A percentile compares a stretch with the other conserved stretches of the same genome.
Conservation (phyloP, 2,329 filamentous ascomycete genomes). For the Ophiostoma fasciatum region DNA sequence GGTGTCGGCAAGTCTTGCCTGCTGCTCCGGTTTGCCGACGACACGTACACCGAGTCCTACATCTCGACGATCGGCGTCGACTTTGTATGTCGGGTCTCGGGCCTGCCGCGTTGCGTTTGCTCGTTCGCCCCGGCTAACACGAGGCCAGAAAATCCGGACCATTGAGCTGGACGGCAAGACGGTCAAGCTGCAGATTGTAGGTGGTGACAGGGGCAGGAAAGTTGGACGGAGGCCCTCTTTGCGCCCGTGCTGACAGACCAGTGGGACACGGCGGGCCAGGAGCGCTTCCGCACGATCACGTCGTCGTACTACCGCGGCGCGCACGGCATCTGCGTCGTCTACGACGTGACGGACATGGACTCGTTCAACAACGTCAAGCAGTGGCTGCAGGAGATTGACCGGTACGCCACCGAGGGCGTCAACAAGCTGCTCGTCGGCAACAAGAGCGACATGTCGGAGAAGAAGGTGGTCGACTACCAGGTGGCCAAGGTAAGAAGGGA, state of each 20-base stretch:
- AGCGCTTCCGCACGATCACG: slow-evolving; percentile 98
- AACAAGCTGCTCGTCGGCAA: slow-evolving; percentile 99
- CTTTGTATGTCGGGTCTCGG: slow-evolving; percentile 53
- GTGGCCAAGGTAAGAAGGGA: slow-evolving; percentile 71
- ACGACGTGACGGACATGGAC: slow-evolving; percentile 99
- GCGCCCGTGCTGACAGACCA: slow-evolving; percentile 25
- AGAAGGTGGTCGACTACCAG: slow-evolving; percentile 99
- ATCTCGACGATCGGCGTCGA: slow-evolving; percentile 99
- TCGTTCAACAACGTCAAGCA: slow-evolving; percentile 99
- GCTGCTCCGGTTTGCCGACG: slow-evolving; percentile 93
- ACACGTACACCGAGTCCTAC: slow-evolving; percentile 99
- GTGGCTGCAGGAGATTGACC: slow-evolving; percentile 99
- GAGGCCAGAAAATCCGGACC: slow-evolving; percentile 85
- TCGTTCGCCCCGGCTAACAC: slow-evolving; percentile 5
- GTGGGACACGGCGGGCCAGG: slow-evolving; percentile 99
- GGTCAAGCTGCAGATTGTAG: slow-evolving; percentile 97
- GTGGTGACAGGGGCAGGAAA: too few species aligned
- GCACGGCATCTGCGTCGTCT: slow-evolving; percentile 98
- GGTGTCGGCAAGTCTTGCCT: slow-evolving; percentile 99
- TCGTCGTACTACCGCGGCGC: slow-evolving; percentile 99
- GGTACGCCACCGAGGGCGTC: slow-evolving; percentile 96
- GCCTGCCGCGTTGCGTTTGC: neutral
- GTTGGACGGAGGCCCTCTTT: too few species aligned
- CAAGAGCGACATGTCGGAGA: slow-evolving; percentile 99
- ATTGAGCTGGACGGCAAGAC: slow-evolving; percentile 99